A percentile compares a stretch with the other conserved stretches of the same genome.
Conservation (phyloP, 257 asterid genomes). For the Solanum sitiens region DNA sequence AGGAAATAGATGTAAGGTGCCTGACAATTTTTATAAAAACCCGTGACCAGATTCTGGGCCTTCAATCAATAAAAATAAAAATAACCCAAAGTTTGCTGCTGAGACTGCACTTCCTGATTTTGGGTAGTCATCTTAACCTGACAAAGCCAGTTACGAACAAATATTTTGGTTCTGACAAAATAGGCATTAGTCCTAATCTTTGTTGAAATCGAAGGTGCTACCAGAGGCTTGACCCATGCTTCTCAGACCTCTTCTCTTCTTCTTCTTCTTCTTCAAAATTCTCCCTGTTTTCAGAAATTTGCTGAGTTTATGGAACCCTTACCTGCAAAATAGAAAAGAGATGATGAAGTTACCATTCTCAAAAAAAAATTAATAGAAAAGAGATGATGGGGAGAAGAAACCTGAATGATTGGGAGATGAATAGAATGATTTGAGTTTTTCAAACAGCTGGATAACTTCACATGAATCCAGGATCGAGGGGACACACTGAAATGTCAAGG, state of each 20-base stretch:
- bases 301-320: neutral
- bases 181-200: neutral
- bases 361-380: neutral
- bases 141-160: neutral
- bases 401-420: neutral
- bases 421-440: neutral
- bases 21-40: neutral
- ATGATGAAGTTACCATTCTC: neutral
- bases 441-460: neutral
- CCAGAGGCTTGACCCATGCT: neutral
- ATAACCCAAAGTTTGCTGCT: neutral
- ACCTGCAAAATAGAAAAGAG: neutral
- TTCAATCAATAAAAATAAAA: neutral
- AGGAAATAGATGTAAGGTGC: neutral
- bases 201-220: neutral
- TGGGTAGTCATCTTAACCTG: neutral
- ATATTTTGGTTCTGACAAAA: neutral
- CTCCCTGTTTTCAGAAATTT: neutral
- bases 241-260: neutral
- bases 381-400: neutral
- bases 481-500: neutral
- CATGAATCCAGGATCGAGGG: neutral
- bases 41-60: neutral
- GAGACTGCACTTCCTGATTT: neutral
- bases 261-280: neutral